A percentile compares a stretch with the other conserved stretches of the same genome.
These are phyloP conservation scores for Cadophora sp. DNA, from an alignment of 2,329 filamentous ascomycete genomes.

Conservation along the genomic window DNA sequence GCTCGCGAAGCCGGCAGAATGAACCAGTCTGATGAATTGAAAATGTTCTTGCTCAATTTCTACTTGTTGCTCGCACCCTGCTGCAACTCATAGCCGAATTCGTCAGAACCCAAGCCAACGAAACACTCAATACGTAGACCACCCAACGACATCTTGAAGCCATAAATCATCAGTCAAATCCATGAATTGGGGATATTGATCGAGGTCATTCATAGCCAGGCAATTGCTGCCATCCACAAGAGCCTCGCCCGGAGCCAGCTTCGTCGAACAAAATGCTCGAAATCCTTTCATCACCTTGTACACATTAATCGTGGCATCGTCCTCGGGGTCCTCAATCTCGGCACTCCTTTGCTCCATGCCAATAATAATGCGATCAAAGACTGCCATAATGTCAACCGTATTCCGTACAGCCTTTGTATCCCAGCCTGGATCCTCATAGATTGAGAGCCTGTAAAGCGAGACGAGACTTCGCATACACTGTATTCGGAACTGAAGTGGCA, in stretches of 20 bases:
- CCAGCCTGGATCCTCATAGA: not conserved
- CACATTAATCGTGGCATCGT: not conserved
- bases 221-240: not conserved
- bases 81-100: no score
- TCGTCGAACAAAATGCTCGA: not conserved
- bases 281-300: conserved; percentile 3
- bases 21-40: no score
- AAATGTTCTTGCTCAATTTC: no score
- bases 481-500: not conserved
- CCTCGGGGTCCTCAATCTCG: not conserved
- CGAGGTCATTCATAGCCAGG: not conserved
- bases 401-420: conserved; percentile 1
- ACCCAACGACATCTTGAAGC: conserved; percentile 1
- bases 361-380: not conserved
- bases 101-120: no score
- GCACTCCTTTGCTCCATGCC: not conserved
- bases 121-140: not conserved
- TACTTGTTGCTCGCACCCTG: no score
- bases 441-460: not conserved
- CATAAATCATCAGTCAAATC: not conserved
- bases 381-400: not conserved
- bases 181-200: not conserved
- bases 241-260: not conserved
- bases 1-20: no score
- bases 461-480: conserved; percentile 4